Evolutionary conservation across 2,329 filamentous ascomycete genomes (phyloP).

Genomic region (Neonectria magnoliae): DNA sequence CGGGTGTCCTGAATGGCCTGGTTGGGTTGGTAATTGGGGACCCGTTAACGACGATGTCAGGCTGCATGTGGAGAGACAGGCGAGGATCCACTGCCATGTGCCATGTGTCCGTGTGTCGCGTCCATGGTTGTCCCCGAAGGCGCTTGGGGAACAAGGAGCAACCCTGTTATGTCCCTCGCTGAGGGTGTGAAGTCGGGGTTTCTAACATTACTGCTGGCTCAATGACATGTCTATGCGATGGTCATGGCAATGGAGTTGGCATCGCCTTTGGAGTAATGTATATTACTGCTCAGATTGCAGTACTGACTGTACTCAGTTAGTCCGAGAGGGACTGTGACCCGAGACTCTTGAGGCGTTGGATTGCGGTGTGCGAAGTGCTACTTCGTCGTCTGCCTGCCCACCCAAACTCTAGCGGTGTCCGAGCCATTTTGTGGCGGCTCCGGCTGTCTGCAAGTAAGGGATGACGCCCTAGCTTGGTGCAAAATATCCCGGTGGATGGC

Average conservation of each 20-base stretch:
- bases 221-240: slow-evolving; percentile 3
- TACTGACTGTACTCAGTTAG: background rate
- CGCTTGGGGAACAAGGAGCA: slow-evolving; percentile 27
- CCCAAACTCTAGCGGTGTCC: slow-evolving; percentile 21
- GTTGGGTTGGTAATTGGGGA: slow-evolving; percentile 28
- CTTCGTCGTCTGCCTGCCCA: slow-evolving; percentile 13
- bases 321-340: background rate
- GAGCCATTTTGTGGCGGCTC: slow-evolving; percentile 24
- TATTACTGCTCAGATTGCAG: background rate
- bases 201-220: background rate
- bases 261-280: background rate
- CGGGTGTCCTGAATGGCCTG: slow-evolving; percentile 19
- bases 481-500: slow-evolving; percentile 28
- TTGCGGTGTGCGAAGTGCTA: background rate
- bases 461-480: slow-evolving; percentile 26
- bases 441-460: slow-evolving; percentile 29
- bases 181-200: slow-evolving; percentile 12
- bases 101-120: slow-evolving; percentile 39
- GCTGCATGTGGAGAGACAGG: slow-evolving; percentile 36
- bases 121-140: slow-evolving; percentile 33
- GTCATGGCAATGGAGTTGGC: background rate
- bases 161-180: slow-evolving; percentile 23
- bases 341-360: slow-evolving; percentile 17
- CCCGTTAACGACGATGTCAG: slow-evolving; percentile 34
- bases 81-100: slow-evolving; percentile 38